These are phyloP conservation scores for Senna siamea DNA, from an alignment of 306 rosid genomes.

Conservation along the genomic window DNA sequence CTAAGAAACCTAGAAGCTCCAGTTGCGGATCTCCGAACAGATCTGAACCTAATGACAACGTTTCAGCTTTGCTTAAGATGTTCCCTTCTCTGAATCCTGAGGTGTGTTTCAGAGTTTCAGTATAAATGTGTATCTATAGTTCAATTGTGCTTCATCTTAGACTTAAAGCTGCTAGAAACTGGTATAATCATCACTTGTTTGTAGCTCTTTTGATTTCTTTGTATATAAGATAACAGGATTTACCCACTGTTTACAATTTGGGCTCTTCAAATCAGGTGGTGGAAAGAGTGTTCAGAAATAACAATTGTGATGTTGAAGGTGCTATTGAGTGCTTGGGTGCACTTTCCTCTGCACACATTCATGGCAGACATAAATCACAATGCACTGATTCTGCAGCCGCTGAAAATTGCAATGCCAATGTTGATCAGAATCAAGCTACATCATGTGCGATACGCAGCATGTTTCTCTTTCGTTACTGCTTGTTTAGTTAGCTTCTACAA, in stretches of 20 bases:
- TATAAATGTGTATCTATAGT: not conserved
- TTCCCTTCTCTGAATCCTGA: slow-evolving; percentile 44
- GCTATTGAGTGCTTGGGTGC: slow-evolving; percentile 37
- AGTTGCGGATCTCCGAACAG: slow-evolving; percentile 36
- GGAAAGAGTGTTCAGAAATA: slow-evolving; percentile 37
- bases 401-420: slow-evolving; percentile 19
- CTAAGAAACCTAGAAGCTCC: slow-evolving; percentile 45
- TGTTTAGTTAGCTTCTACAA: slow-evolving; percentile 1
- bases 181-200: not conserved
- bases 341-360: slow-evolving; percentile 25
- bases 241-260: not conserved
- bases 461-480: not conserved
- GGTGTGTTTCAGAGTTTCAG: slow-evolving; percentile 28
- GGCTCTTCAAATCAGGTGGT: slow-evolving; percentile 31
- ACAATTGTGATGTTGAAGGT: slow-evolving; percentile 38
- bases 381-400: slow-evolving; percentile 2
- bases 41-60: slow-evolving; percentile 5
- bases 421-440: slow-evolving; percentile 30
- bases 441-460: slow-evolving; percentile 36
- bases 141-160: not conserved
- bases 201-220: too few species aligned
- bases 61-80: slow-evolving; percentile 41
- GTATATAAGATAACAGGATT: not conserved
- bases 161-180: not conserved
- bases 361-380: slow-evolving; percentile 26